Evolutionary conservation across 257 asterid genomes (phyloP).

Genomic region (Solanum medicagineum): DNA sequence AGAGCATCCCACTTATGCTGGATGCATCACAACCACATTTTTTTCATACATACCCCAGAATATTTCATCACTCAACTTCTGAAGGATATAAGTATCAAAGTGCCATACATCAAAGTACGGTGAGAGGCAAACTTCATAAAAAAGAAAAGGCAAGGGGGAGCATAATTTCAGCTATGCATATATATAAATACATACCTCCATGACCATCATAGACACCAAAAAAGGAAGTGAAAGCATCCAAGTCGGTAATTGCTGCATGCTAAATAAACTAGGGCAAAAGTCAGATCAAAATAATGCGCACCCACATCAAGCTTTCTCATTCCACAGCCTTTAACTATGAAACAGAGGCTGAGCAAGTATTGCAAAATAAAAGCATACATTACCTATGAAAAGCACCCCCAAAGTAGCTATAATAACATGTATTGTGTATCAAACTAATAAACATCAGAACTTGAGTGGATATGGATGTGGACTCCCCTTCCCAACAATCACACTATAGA

Average conservation of each 20-base stretch:
- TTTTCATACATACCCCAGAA: background rate
- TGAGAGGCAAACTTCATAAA: background rate
- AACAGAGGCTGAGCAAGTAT: background rate
- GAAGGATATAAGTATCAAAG: background rate
- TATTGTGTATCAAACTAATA: background rate
- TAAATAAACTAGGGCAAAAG: conserved; percentile 1
- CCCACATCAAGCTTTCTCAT: background rate
- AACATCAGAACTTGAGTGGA: background rate
- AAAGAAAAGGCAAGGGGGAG: background rate
- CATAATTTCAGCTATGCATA: background rate
- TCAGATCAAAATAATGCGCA: background rate
- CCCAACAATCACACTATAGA: background rate
- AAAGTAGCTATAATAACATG: background rate
- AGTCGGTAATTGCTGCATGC: conserved; percentile 81
- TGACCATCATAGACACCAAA: conserved; percentile 99
- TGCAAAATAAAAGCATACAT: background rate
- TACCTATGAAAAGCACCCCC: background rate
- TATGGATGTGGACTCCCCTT: background rate
- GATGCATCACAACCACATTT: background rate
- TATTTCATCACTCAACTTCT: background rate
- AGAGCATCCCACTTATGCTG: background rate
- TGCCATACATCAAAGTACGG: background rate
- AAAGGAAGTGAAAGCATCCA: conserved; percentile 78
- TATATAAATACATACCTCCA: conserved; percentile 55
- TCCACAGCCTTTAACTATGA: background rate